These are phyloP conservation scores for Apiotrichum porosum DNA, from an alignment of 1,284 basidiomycete species.

Conservation along the genomic window DNA sequence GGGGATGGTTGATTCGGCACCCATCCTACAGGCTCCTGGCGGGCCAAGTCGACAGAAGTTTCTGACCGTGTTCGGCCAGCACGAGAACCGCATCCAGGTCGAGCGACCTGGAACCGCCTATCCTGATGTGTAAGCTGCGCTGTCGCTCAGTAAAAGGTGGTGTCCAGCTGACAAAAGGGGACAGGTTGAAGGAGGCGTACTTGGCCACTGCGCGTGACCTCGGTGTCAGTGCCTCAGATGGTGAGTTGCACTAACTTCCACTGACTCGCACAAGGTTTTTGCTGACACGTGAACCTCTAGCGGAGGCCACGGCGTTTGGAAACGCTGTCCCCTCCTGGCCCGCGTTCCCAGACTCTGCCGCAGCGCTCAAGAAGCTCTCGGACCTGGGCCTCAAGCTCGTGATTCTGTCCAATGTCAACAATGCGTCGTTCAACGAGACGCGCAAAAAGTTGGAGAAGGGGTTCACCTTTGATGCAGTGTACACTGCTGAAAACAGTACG, in stretches of 20 bases:
- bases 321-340: conserved; percentile 32
- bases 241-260: conserved; percentile 3
- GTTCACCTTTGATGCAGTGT: conserved; percentile 28
- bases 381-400: conserved; percentile 27
- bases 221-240: conserved; percentile 4
- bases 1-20: conserved; percentile 23
- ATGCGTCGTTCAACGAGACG: conserved; percentile 24
- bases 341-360: conserved; percentile 31
- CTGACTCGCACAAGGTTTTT: too few species aligned
- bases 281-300: conserved; percentile 3
- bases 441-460: conserved; percentile 28
- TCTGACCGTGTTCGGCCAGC: conserved; percentile 18
- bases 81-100: conserved; percentile 27
- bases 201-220: conserved; percentile 6
- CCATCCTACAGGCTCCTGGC: conserved; percentile 20
- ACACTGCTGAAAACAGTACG: conserved; percentile 35
- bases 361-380: conserved; percentile 23
- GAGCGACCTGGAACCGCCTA: conserved; percentile 26
- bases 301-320: conserved; percentile 25
- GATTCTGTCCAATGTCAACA: conserved; percentile 37
- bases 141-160: too few species aligned
- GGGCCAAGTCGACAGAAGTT: conserved; percentile 16
- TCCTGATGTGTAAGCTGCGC: conserved; percentile 27
- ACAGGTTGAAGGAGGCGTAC: conserved; percentile 15
- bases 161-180: conserved; percentile 3